Percentiles rank a stretch among this genome's conserved stretches.
phyloP scores from a whole-genome alignment of 257 asterid species.

The Penstemon davidsonii region DNA sequence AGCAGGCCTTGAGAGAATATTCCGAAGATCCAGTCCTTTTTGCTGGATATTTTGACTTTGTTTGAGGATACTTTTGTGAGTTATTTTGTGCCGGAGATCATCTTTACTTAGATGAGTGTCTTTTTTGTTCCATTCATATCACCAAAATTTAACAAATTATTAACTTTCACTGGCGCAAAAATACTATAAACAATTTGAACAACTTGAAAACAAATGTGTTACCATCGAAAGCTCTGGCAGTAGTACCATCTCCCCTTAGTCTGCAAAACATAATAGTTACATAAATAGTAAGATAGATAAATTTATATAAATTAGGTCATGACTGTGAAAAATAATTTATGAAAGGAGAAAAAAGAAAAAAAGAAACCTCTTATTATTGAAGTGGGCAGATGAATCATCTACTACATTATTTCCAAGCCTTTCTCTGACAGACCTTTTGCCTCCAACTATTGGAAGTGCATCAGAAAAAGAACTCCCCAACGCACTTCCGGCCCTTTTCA shows the following conservation, averaged over 20 bases:
- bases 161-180: conserved; percentile 14
- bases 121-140: conserved; percentile 34
- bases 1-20: conserved; percentile 82
- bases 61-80: conserved; percentile 48
- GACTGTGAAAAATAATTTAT: no score
- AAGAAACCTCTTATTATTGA: conserved; percentile 62
- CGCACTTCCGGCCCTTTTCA: conserved; percentile 54
- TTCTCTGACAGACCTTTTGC: conserved; percentile 72
- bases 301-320: background rate
- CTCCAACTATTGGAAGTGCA: conserved; percentile 49
- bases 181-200: conserved; percentile 19
- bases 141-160: conserved; percentile 26
- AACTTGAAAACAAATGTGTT: conserved; percentile 29
- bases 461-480: conserved; percentile 35
- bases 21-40: conserved; percentile 71
- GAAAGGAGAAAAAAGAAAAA: background rate
- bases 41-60: conserved; percentile 49
- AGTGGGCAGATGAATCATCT: conserved; percentile 35
- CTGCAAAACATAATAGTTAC: conserved; percentile 48
- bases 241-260: conserved; percentile 51
- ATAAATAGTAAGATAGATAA: background rate
- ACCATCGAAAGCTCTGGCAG: conserved; percentile 52
- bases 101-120: conserved; percentile 56
- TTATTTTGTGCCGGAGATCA: conserved; percentile 84
- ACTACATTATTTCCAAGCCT: conserved; percentile 72